phyloP scores from a whole-genome alignment of 2,329 filamentous ascomycete species.

The Fusarium transvaalense region DNA sequence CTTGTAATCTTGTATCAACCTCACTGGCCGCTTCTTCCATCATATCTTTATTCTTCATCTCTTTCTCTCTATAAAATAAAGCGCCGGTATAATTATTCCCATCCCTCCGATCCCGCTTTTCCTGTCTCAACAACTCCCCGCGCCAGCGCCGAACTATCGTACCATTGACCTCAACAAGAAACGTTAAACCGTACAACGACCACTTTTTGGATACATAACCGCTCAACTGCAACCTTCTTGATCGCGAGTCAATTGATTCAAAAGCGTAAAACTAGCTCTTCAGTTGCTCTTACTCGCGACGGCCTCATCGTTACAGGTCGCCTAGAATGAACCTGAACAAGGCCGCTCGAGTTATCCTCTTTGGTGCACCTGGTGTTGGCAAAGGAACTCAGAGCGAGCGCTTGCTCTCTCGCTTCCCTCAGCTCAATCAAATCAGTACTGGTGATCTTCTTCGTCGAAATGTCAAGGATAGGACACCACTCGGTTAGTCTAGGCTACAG shows the following conservation, averaged over 20 bases:
- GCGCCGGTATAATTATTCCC: background rate
- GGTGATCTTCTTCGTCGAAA: constrained; percentile 93
- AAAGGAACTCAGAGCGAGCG: constrained; percentile 97
- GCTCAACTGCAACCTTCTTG: background rate
- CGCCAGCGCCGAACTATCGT: constrained; percentile 28
- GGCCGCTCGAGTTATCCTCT: constrained; percentile 92
- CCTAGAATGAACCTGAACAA: constrained; percentile 74
- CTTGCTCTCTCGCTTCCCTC: constrained; percentile 85
- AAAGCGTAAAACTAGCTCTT: background rate
- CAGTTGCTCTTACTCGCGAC: constrained; percentile 22
- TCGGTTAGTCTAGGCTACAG: constrained; percentile 71
- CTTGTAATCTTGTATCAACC: constrained; percentile 21
- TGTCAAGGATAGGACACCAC: constrained; percentile 87
- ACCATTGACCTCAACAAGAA: constrained; percentile 39
- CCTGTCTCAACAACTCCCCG: constrained; percentile 37
- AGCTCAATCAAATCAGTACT: constrained; percentile 91
- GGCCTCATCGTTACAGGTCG: constrained; percentile 40
- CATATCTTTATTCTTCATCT: background rate
- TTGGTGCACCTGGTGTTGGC: constrained; percentile 95
- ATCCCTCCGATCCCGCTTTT: background rate
- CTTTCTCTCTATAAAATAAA: background rate
- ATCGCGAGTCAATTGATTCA: background rate
- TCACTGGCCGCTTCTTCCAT: constrained; percentile 1
- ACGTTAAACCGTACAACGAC: constrained; percentile 14
- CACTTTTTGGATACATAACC: constrained; percentile 17